A percentile compares a stretch with the other conserved stretches of the same genome.
Evolutionary conservation across 140 eudicot species (phyloP).

Genomic region (Cichorium intybus): DNA sequence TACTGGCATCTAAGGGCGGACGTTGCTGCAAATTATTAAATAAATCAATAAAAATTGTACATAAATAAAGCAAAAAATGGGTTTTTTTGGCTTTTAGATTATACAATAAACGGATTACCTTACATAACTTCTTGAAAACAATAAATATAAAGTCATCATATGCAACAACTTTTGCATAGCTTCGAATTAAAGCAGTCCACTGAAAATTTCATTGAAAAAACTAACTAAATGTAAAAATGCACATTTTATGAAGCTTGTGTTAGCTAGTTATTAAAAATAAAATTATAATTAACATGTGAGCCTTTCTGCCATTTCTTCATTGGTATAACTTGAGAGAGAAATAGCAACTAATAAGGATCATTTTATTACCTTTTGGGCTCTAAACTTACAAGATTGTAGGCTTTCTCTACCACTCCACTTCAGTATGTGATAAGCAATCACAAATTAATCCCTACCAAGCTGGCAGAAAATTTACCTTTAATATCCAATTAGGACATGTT

Average conservation of each 20-base stretch:
- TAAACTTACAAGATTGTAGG: no score
- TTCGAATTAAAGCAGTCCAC: conserved; percentile 82
- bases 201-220: conserved; percentile 31
- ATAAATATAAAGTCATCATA: conserved; percentile 73
- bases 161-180: conserved; percentile 80
- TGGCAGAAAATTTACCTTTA: no score
- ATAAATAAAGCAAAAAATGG: not conserved
- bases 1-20: conserved; percentile 59
- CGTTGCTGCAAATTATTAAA: conserved; percentile 66
- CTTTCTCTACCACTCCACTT: no score
- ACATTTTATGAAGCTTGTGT: no score
- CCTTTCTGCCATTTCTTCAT: conserved; percentile 94
- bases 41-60: conserved; percentile 1
- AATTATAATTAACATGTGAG: conserved; percentile 65
- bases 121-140: conserved; percentile 76
- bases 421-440: no score
- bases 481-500: no score
- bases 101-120: conserved; percentile 40
- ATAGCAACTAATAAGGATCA: no score
- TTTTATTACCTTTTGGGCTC: no score
- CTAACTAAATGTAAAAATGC: not conserved
- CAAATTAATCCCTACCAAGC: no score
- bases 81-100: not conserved
- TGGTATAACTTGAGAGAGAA: no score
- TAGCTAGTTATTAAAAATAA: conserved; percentile 12